phyloP scores from a whole-genome alignment of 768 basidiomycete species.

The Leccinum truebloodii region DNA sequence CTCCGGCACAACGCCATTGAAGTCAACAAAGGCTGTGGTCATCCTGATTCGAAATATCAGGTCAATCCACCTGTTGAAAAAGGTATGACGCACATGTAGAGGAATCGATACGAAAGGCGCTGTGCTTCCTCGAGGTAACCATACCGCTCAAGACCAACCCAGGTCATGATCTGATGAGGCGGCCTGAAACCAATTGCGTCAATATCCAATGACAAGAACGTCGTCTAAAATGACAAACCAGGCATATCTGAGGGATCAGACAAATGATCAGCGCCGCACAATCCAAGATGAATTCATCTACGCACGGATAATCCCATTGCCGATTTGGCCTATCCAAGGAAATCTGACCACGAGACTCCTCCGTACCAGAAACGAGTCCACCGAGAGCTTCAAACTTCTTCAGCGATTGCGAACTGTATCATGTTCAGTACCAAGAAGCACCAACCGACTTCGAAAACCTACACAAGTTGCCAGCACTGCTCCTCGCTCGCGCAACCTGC shows the following conservation, averaged over 20 bases:
- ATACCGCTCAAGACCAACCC: slow-evolving; percentile 96
- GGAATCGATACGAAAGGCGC: slow-evolving; percentile 90
- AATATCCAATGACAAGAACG: slow-evolving; percentile 6
- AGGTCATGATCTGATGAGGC: slow-evolving; percentile 98
- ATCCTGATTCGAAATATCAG: slow-evolving; percentile 51
- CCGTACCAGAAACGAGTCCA: slow-evolving; percentile 94
- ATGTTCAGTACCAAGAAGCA: slow-evolving; percentile 18
- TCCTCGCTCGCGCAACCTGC: slow-evolving; percentile 96
- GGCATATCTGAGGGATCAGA: slow-evolving; percentile 53
- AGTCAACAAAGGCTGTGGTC: slow-evolving; percentile 93
- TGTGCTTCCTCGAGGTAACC: slow-evolving; percentile 94
- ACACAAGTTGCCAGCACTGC: slow-evolving; percentile 93
- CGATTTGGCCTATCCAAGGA: slow-evolving; percentile 96
- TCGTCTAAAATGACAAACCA: slow-evolving; percentile 43
- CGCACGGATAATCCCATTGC: slow-evolving; percentile 97
- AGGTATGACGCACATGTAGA: slow-evolving; percentile 86
- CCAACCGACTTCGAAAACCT: slow-evolving; percentile 36
- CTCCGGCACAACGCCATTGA: slow-evolving; percentile 97
- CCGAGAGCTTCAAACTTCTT: slow-evolving; percentile 97
- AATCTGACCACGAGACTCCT: slow-evolving; percentile 93
- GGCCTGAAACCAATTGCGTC: slow-evolving; percentile 51
- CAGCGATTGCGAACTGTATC: slow-evolving; percentile 72
- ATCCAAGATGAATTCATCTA: slow-evolving; percentile 24
- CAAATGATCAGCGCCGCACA: slow-evolving; percentile 8
- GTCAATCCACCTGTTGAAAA: slow-evolving; percentile 3